Evolutionary conservation across 495 filamentous ascomycete genomes (phyloP).

Genomic region (Massariosphaeria phaeospora): DNA sequence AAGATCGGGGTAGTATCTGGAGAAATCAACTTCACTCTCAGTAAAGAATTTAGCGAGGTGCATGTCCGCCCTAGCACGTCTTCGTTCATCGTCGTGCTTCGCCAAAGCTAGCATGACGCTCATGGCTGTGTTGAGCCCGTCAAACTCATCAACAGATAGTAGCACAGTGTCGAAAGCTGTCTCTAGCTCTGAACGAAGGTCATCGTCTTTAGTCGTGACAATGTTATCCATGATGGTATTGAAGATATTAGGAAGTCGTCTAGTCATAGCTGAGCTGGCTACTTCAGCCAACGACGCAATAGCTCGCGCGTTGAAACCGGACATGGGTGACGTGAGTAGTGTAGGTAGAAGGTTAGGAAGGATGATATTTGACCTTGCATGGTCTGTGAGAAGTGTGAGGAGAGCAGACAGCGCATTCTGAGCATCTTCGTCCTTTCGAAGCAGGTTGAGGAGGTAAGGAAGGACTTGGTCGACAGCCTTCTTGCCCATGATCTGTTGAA

Average conservation of each 20-base stretch:
- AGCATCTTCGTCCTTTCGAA: constrained; percentile 78
- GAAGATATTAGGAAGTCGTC: constrained; percentile 79
- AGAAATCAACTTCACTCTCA: constrained; percentile 76
- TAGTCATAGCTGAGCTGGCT: constrained; percentile 80
- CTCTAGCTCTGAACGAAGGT: constrained; percentile 68
- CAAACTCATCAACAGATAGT: constrained; percentile 88
- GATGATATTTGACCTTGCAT: constrained; percentile 91
- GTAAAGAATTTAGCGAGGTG: constrained; percentile 89
- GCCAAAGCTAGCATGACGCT: constrained; percentile 78
- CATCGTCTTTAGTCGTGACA: constrained; percentile 68
- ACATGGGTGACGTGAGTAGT: constrained; percentile 81
- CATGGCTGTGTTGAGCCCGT: constrained; percentile 92
- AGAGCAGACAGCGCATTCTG: constrained; percentile 89
- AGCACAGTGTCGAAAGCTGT: constrained; percentile 80
- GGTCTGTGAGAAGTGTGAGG: constrained; percentile 86
- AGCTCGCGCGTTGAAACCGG: constrained; percentile 88
- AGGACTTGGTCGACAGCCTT: constrained; percentile 89
- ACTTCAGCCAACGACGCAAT: constrained; percentile 89
- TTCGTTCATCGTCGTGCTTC: constrained; percentile 88
- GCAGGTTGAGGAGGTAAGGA: constrained; percentile 80
- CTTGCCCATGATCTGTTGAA: constrained; percentile 92
- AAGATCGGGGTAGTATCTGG: constrained; percentile 88
- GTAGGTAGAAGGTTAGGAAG: constrained; percentile 93
- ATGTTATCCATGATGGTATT: constrained; percentile 92
- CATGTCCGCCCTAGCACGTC: constrained; percentile 66